Evolutionary conservation across 2,329 filamentous ascomycete species (phyloP).

Genomic region (Tolypocladium tundrense): DNA sequence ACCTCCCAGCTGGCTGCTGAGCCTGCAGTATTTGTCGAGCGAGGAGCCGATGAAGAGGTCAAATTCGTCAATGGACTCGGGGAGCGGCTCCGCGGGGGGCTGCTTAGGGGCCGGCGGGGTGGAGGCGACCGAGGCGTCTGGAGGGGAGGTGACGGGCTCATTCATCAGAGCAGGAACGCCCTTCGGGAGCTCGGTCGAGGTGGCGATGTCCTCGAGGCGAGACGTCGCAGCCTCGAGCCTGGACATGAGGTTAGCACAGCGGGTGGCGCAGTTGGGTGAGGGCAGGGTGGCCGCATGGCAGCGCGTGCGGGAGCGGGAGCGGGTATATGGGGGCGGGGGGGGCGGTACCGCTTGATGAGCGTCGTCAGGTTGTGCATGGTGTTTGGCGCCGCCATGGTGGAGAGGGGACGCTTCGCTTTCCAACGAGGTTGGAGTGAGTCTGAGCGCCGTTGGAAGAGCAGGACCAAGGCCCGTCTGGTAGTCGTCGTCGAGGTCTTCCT

Average conservation of each 20-base stretch:
- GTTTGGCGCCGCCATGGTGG: conserved; percentile 57
- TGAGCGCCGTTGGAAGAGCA: too few species aligned
- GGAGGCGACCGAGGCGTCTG: conserved; percentile 19
- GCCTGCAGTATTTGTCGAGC: conserved; percentile 65
- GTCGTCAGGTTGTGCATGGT: conserved; percentile 97
- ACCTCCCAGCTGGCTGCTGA: conserved; percentile 69
- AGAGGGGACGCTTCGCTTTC: neutral
- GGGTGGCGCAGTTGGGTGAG: neutral
- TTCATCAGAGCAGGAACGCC: conserved; percentile 35
- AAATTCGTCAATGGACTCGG: conserved; percentile 77
- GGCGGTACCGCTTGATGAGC: conserved; percentile 82
- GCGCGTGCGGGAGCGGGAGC: neutral
- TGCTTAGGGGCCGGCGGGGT: conserved; percentile 27
- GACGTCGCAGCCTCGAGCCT: conserved; percentile 97
- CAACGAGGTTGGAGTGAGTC: neutral
- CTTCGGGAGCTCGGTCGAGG: conserved; percentile 54
- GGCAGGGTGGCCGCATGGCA: neutral
- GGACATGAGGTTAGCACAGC: conserved; percentile 34
- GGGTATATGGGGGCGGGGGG: neutral
- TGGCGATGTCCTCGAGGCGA: conserved; percentile 90
- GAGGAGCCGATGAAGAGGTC: conserved; percentile 66
- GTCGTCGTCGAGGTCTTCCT: neutral
- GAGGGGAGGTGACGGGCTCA: conserved; percentile 17
- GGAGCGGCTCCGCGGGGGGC: conserved; percentile 46
- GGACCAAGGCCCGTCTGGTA: neutral